Evolutionary conservation across 1,284 basidiomycete species (phyloP).

Genomic region (Cystobasidium sp.): DNA sequence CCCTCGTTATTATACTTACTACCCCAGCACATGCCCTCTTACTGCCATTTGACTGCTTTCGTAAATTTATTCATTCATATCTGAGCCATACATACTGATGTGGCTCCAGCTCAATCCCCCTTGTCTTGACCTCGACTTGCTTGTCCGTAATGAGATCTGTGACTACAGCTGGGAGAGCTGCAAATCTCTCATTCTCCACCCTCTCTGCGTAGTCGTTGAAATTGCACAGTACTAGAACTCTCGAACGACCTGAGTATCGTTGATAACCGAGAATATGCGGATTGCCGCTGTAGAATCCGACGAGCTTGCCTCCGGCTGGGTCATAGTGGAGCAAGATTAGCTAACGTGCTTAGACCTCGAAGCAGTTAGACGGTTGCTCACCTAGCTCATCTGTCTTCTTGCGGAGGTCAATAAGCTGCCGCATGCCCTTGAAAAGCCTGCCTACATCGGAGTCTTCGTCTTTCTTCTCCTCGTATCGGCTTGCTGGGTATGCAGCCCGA

Average conservation of each 20-base stretch:
- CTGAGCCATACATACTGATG: constrained; percentile 38
- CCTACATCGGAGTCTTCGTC: constrained; percentile 35
- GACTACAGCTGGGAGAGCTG: not conserved
- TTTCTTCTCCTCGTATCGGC: constrained; percentile 37
- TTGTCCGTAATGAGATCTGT: constrained; percentile 34
- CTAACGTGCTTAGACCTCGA: not conserved
- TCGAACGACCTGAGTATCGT: constrained; percentile 14
- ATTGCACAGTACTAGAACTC: constrained; percentile 26
- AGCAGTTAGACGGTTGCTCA: not conserved
- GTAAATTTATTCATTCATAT: constrained; percentile 4
- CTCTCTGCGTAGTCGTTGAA: constrained; percentile 31
- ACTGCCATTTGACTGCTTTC: no score
- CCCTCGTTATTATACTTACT: no score
- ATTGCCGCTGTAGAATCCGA: constrained; percentile 48
- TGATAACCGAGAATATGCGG: constrained; percentile 36
- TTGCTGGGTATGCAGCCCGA: constrained; percentile 44
- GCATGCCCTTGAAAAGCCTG: constrained; percentile 42
- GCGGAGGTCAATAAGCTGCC: constrained; percentile 44
- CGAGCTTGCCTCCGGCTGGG: constrained; percentile 41
- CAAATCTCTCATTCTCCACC: constrained; percentile 21
- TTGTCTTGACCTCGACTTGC: not conserved
- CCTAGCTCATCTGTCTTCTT: constrained; percentile 47
- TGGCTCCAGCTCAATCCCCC: constrained; percentile 21
- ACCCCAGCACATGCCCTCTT: no score
- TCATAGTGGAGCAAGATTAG: not conserved